These are phyloP conservation scores for Pyrrhoderma lamaoense DNA, from an alignment of 1,284 basidiomycete genomes.

Conservation along the genomic window DNA sequence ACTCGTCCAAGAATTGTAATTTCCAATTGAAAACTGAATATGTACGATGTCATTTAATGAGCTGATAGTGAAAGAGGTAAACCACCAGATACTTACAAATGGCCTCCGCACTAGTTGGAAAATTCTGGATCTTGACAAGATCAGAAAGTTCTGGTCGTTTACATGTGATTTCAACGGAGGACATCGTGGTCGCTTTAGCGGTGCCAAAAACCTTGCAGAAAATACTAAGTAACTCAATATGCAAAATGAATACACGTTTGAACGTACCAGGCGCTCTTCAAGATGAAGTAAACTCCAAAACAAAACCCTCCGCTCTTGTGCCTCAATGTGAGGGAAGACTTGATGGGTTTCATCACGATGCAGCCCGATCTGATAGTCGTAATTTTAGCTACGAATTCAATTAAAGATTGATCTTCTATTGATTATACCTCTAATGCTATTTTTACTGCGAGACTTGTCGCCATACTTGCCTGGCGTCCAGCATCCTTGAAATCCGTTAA, in stretches of 20 bases:
- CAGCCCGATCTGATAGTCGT: not conserved
- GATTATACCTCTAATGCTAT: conserved; percentile 1
- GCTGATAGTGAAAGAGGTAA: no score
- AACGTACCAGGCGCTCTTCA: conserved; percentile 5
- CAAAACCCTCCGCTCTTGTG: conserved; percentile 6
- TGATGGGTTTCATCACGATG: conserved; percentile 6
- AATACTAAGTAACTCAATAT: not conserved
- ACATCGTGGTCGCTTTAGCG: not conserved
- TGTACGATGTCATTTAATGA: no score
- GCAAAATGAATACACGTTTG: not conserved
- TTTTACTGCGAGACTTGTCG: conserved; percentile 5
- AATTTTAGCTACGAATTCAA: not conserved
- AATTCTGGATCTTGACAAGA: not conserved
- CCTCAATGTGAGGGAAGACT: not conserved
- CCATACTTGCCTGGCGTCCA: conserved; percentile 1
- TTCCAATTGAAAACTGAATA: conserved; percentile 8
- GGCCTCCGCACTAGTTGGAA: conserved; percentile 1
- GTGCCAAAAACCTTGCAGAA: not conserved
- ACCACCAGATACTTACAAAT: not conserved
- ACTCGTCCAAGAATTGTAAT: conserved; percentile 7
- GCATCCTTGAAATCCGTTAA: conserved; percentile 10
- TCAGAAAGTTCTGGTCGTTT: not conserved
- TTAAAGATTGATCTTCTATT: not conserved
- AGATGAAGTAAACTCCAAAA: conserved; percentile 10
- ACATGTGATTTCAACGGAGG: not conserved